These are phyloP conservation scores for Turritis glabra DNA, from an alignment of 345 rosid genomes.

Conservation along the genomic window DNA sequence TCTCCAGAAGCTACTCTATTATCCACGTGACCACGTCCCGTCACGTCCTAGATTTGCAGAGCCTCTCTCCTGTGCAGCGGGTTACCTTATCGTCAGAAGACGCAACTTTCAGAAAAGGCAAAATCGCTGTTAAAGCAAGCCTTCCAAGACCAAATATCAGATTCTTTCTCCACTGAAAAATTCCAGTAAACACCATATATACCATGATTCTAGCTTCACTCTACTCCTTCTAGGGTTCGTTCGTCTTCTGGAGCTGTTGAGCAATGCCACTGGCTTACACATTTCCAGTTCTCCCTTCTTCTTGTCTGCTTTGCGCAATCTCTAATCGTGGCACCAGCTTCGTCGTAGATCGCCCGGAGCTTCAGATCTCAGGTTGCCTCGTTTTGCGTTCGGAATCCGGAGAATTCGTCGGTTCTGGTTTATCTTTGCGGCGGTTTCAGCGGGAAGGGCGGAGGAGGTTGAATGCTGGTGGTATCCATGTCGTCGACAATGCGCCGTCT, in stretches of 20 bases:
- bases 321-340: conserved; percentile 25
- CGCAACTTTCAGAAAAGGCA: not conserved
- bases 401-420: conserved; percentile 28
- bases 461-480: conserved; percentile 50
- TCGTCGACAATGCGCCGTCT: conserved; percentile 46
- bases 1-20: not conserved
- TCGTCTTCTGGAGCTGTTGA: conserved; percentile 13
- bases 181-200: conserved; percentile 5
- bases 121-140: not conserved
- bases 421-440: conserved; percentile 19
- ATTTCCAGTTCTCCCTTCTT: conserved; percentile 36
- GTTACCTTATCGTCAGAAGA: conserved; percentile 13
- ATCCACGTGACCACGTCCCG: conserved; percentile 1
- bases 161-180: conserved; percentile 1
- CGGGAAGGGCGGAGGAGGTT: conserved; percentile 32
- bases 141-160: not conserved
- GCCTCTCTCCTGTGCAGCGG: conserved; percentile 3
- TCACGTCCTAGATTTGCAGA: not conserved
- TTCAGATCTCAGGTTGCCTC: conserved; percentile 33
- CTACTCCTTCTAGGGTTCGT: conserved; percentile 37
- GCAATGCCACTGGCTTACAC: conserved; percentile 42
- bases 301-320: conserved; percentile 35
- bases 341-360: conserved; percentile 25
- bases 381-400: conserved; percentile 20
- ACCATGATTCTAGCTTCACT: conserved; percentile 21